Percentiles rank a stretch among this genome's conserved stretches.
These are phyloP conservation scores for Senna siamea DNA, from an alignment of 306 rosid species.

Conservation along the genomic window DNA sequence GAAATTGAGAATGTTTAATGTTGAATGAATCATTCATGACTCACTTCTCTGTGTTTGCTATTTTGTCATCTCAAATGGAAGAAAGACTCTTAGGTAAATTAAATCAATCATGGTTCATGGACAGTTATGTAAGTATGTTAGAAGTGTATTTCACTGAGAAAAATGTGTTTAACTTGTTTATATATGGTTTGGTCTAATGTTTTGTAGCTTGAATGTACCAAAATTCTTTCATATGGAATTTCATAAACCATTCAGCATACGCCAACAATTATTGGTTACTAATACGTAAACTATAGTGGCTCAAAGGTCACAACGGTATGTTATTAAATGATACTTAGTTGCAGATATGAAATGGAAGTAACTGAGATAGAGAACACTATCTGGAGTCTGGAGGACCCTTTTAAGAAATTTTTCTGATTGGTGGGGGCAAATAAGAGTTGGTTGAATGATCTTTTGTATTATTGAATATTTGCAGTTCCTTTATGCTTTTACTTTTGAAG, in stretches of 20 bases:
- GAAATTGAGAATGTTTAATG: slow-evolving; percentile 10
- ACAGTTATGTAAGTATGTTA: no score
- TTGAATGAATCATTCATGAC: slow-evolving; percentile 19
- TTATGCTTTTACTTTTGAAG: slow-evolving; percentile 25
- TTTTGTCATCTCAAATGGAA: slow-evolving; percentile 1
- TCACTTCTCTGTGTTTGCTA: not conserved
- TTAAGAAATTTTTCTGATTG: slow-evolving; percentile 19
- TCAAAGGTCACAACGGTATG: not conserved
- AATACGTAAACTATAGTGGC: not conserved
- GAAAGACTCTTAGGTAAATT: no score
- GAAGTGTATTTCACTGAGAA: no score
- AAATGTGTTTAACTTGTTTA: no score
- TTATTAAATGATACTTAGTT: slow-evolving; percentile 25
- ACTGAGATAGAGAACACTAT: not conserved
- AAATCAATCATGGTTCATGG: no score
- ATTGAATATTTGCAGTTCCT: not conserved
- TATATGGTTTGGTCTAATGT: no score
- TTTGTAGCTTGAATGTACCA: no score
- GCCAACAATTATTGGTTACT: not conserved
- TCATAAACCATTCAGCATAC: not conserved
- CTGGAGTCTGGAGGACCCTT: not conserved
- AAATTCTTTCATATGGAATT: not conserved
- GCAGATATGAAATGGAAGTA: slow-evolving; percentile 5
- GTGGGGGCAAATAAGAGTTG: slow-evolving; percentile 21
- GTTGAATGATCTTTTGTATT: not conserved